These are phyloP conservation scores for Penicillium lagena DNA, from an alignment of 495 filamentous ascomycete species.

Conservation along the genomic window DNA sequence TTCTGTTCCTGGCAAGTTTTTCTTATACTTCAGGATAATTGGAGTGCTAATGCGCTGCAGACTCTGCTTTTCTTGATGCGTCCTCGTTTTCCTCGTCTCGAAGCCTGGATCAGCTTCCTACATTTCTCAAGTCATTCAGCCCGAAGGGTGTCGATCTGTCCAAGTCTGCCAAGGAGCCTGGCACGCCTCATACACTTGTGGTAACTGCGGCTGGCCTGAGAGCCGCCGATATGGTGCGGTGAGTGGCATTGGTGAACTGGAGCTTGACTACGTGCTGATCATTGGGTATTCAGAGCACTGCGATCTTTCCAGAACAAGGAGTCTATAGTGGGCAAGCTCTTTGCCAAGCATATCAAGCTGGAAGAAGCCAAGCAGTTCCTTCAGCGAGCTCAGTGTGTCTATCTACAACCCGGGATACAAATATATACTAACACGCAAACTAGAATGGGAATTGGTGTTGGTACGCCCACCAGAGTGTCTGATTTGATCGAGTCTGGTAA, in stretches of 20 bases:
- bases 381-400: constrained; percentile 46
- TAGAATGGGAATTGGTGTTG: constrained; percentile 78
- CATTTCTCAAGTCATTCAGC: constrained; percentile 65
- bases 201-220: constrained; percentile 72
- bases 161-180: constrained; percentile 58
- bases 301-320: constrained; percentile 73
- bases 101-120: constrained; percentile 61
- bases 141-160: constrained; percentile 43
- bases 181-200: constrained; percentile 81
- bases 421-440: constrained; percentile 9
- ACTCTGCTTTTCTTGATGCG: constrained; percentile 60
- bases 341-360: constrained; percentile 97
- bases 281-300: constrained; percentile 46
- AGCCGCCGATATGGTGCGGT: constrained; percentile 74
- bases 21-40: too few species aligned
- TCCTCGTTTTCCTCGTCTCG: constrained; percentile 61
- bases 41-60: constrained; percentile 23
- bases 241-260: constrained; percentile 6
- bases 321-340: constrained; percentile 76
- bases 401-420: not conserved
- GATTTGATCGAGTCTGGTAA: constrained; percentile 76
- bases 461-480: constrained; percentile 74
- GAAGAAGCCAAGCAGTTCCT: constrained; percentile 77
- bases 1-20: constrained; percentile 65
- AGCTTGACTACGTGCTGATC: constrained; percentile 1